Evolutionary conservation across 768 basidiomycete species (phyloP).

Genomic region (Tulasnella sp.): DNA sequence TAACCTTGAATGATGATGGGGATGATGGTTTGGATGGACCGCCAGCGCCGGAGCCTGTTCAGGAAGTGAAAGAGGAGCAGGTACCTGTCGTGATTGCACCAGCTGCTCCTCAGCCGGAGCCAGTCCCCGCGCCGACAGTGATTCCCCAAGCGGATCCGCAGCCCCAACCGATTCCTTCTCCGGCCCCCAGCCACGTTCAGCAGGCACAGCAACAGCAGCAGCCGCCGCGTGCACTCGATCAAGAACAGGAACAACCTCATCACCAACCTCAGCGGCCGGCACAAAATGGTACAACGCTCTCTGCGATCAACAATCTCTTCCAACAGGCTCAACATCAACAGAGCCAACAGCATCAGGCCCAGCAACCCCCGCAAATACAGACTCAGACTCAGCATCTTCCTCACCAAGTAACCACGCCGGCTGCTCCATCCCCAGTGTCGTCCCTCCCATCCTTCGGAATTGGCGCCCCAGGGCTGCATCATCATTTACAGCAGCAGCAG

Average conservation of each 20-base stretch:
- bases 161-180: neutral
- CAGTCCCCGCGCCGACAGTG: neutral
- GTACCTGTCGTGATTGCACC: neutral
- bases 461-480: conserved; percentile 1
- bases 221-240: neutral
- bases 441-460: conserved; percentile 2
- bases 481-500: conserved; percentile 4
- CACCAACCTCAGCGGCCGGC: neutral
- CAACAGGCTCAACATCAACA: conserved; percentile 13
- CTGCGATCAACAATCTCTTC: conserved; percentile 5
- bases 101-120: neutral
- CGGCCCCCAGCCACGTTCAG: neutral
- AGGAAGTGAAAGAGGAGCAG: neutral
- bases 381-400: neutral
- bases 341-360: conserved; percentile 1
- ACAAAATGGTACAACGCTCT: neutral
- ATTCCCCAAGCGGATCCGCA: neutral
- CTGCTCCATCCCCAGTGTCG: neutral
- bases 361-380: too few relatives aligned
- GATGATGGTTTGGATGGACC: neutral
- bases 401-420: neutral
- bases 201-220: neutral
- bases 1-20: conserved; percentile 50
- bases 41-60: neutral
- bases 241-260: too few relatives aligned